A percentile compares a stretch with the other conserved stretches of the same genome.
Conservation (phyloP, 225 moss, liverwort and hornwort species). For the Physcomitrellopsis africana region DNA sequence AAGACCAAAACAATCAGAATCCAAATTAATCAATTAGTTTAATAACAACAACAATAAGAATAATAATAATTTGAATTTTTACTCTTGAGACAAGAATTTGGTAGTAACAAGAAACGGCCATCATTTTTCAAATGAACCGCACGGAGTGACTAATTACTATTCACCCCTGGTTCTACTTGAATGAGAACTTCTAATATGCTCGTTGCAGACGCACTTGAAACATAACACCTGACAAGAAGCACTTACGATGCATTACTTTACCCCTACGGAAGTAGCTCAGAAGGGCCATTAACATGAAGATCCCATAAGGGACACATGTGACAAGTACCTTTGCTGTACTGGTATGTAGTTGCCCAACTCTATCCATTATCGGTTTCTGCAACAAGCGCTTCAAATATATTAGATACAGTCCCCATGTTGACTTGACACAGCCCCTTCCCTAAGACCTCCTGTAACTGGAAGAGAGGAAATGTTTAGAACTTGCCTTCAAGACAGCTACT, state of each 20-base stretch:
- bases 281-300: background rate
- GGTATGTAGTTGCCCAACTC: constrained; percentile 84
- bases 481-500: constrained; percentile 84
- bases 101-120: background rate
- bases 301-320: constrained; percentile 5
- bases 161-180: background rate
- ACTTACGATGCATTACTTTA: background rate
- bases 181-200: background rate
- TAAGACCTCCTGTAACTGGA: constrained; percentile 4
- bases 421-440: constrained; percentile 6
- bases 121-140: background rate
- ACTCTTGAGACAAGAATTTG: too few species aligned
- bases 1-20: too few species aligned
- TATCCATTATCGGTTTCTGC: constrained; percentile 99
- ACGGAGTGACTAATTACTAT: background rate
- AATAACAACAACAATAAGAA: too few species aligned
- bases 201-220: too few species aligned
- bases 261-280: too few species aligned
- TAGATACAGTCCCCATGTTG: background rate
- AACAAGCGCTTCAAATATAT: constrained; percentile 4
- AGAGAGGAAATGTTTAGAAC: background rate
- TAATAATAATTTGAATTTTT: too few species aligned
- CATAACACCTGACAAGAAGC: background rate
- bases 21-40: too few species aligned
- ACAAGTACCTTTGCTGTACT: constrained; percentile 71